Evolutionary conservation across 148 eudicot species (phyloP).

Genomic region (Camellia sinensis): DNA sequence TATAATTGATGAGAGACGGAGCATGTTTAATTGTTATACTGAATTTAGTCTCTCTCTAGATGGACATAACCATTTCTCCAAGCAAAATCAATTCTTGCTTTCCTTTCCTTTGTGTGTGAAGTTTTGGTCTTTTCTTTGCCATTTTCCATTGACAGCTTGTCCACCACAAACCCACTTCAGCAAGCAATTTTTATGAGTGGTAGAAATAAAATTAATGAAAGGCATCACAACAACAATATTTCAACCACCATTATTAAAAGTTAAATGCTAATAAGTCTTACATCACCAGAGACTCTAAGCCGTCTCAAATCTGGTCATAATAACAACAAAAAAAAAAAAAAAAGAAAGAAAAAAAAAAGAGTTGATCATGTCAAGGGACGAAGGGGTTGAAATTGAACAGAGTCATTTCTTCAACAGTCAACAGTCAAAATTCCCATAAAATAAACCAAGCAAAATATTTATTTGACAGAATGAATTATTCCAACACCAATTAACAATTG

Average conservation of each 20-base stretch:
- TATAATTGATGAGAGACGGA: not conserved
- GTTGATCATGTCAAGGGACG: not conserved
- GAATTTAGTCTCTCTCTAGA: not conserved
- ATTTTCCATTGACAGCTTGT: not conserved
- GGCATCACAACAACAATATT: not conserved
- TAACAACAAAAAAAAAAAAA: too few species aligned
- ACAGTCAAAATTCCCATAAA: not conserved
- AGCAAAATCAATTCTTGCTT: not conserved
- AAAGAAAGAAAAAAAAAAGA: not conserved
- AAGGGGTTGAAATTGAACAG: not conserved
- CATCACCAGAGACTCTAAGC: too few species aligned
- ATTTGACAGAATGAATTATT: not conserved
- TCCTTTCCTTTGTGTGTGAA: not conserved
- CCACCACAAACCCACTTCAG: not conserved
- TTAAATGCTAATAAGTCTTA: not conserved
- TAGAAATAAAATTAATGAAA: not conserved
- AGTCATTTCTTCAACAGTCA: not conserved
- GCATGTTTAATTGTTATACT: too few species aligned
- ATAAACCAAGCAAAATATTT: slow-evolving; percentile 6
- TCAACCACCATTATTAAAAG: not conserved
- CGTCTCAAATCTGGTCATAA: not conserved
- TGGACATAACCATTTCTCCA: not conserved
- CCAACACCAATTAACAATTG: not conserved
- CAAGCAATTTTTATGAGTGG: not conserved
- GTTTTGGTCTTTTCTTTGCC: not conserved